These are phyloP conservation scores for Penicillium bovifimosum DNA, from an alignment of 495 filamentous ascomycete species.

Conservation along the genomic window DNA sequence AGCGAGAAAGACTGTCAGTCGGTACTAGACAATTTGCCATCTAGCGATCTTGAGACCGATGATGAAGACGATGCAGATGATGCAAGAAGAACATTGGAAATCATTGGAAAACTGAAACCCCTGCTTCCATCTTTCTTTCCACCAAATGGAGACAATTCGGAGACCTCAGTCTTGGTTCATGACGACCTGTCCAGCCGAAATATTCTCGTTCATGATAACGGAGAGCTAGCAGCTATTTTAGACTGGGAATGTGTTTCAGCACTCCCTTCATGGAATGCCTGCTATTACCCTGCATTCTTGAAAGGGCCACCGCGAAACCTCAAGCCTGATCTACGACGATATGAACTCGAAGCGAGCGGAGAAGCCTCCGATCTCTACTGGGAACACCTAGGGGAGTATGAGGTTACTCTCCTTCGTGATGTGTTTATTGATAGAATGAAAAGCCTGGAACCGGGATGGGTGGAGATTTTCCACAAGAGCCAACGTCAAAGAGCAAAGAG, in stretches of 20 bases:
- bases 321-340: slow-evolving; percentile 26
- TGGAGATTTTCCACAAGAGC: slow-evolving; percentile 7
- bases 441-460: slow-evolving; percentile 17
- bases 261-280: slow-evolving; percentile 42
- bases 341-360: slow-evolving; percentile 18
- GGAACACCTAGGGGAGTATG: slow-evolving; percentile 24
- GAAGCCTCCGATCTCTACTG: slow-evolving; percentile 22
- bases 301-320: slow-evolving; percentile 14
- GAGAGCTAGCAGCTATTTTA: slow-evolving; percentile 40
- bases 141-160: background rate
- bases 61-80: slow-evolving; percentile 2
- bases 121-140: slow-evolving; percentile 1
- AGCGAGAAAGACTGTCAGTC: slow-evolving; percentile 1
- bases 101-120: background rate
- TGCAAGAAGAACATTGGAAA: slow-evolving; percentile 4
- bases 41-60: background rate
- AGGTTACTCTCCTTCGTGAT: slow-evolving; percentile 28
- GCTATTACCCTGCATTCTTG: slow-evolving; percentile 42
- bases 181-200: slow-evolving; percentile 45
- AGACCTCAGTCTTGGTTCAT: slow-evolving; percentile 21
- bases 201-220: slow-evolving; percentile 43
- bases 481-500: slow-evolving; percentile 9
- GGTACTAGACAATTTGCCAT: background rate
- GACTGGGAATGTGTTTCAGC: slow-evolving; percentile 51
- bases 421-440: slow-evolving; percentile 30